These are phyloP conservation scores for Trichoderma polysporum DNA, from an alignment of 2,329 filamentous ascomycete genomes.

Conservation along the genomic window DNA sequence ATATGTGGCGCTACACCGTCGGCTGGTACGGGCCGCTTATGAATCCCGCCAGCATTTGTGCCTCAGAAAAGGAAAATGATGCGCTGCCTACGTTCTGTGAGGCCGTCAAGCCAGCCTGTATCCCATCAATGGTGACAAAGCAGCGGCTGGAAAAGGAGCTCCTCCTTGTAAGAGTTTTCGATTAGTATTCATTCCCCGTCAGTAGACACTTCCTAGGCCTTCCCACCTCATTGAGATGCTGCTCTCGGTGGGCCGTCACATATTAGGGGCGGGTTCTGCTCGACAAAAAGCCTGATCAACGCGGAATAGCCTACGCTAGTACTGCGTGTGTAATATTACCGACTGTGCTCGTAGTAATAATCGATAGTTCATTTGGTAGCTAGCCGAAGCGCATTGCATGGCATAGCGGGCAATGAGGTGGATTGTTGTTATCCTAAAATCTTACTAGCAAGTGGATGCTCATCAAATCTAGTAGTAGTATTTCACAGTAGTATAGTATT, in stretches of 20 bases:
- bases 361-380: conserved; percentile 1
- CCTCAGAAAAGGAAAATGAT: background rate
- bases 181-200: background rate
- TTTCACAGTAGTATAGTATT: background rate
- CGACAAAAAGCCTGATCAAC: background rate
- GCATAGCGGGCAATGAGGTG: background rate
- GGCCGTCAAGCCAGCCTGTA: too few species aligned
- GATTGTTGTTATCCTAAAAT: conserved; percentile 6
- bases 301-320: background rate
- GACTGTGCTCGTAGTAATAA: background rate
- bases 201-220: background rate
- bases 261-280: background rate
- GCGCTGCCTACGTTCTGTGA: too few species aligned
- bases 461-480: background rate
- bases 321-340: background rate
- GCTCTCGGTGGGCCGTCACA: background rate
- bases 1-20: conserved; percentile 5
- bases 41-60: background rate
- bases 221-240: background rate
- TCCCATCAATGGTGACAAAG: background rate
- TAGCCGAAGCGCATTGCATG: conserved; percentile 4
- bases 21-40: background rate
- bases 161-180: background rate
- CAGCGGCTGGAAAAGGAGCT: background rate
- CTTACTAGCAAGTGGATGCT: conserved; percentile 2